Evolutionary conservation across 768 basidiomycete genomes (phyloP), one percentile per base, ranked within the genome.

Genomic region (Hypholoma sublateritium): DNA sequence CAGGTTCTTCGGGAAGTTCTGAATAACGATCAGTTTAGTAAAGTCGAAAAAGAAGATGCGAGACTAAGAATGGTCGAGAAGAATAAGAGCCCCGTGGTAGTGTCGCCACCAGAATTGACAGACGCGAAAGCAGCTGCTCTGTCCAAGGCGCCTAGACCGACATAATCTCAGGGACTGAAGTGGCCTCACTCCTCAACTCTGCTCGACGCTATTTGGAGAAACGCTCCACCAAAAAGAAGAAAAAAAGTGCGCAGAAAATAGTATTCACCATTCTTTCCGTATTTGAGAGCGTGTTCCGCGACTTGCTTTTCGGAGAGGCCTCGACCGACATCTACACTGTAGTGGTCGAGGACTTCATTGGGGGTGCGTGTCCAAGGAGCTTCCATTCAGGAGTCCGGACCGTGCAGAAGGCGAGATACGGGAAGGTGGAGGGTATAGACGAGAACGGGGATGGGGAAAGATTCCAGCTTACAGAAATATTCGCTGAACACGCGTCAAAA

Each of bases 1-100:
- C 76, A 0, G 92, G 88, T 9, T 95, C 93, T 67, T 97, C 94
- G 11, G 96, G 95, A 6, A 99, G 80, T 68, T 92, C 96, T 98
- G 70, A 13, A 48, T 25, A 48, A 48, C 22, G 28, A 44, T 34
- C 45, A 46, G 16, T 16, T 28, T 35, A 32, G 53, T 11, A 52
- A 25, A 25, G 22, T 9, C 7, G 3, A n/a, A n/a, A n/a, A n/a
- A 43, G 36, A 37, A 49, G 51, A 61, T 59, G 32, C 37, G 28
- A 59, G 28, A 24, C 19, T 6, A 28, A 17, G 4, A n/a, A 32
- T 32, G 32, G 19, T 52, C 44, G 51, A 19, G 37, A 49, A 57
- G 22, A n/a, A 22, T 32, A 32, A 32, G 28, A 32, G n/a, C n/a
- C n/a, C n/a, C n/a, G n/a, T n/a, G n/a, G n/a, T n/a, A 32, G 9